Conservation (phyloP, 768 basidiomycete genomes). For the Rhodotorula toruloides region DNA sequence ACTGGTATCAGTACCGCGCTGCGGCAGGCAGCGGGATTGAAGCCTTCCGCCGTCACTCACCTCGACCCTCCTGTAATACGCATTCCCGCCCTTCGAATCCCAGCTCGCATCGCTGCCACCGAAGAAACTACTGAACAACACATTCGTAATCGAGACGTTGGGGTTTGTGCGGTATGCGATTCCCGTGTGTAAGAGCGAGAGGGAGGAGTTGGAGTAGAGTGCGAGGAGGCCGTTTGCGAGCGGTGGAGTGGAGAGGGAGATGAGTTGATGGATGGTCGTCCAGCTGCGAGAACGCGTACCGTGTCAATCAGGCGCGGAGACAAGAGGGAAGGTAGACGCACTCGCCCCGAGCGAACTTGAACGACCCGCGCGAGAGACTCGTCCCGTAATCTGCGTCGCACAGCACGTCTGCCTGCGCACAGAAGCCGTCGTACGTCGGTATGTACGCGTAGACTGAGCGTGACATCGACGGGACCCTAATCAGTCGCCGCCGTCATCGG, state of each 20-base stretch:
- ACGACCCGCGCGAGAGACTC: slow-evolving; percentile 45
- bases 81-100: not conserved
- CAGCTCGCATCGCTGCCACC: slow-evolving; percentile 20
- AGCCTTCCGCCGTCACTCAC: too few relatives aligned
- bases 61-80: slow-evolving; percentile 17
- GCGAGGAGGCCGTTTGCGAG: slow-evolving; percentile 29
- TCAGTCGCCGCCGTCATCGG: too few relatives aligned
- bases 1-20: too few relatives aligned
- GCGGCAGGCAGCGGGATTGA: not conserved
- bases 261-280: slow-evolving; percentile 31
- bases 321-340: not conserved
- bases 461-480: not conserved
- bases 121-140: slow-evolving; percentile 35
- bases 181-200: slow-evolving; percentile 20
- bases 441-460: slow-evolving; percentile 46
- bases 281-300: slow-evolving; percentile 5
- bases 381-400: slow-evolving; percentile 47
- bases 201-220: slow-evolving; percentile 22
- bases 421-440: slow-evolving; percentile 42
- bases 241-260: slow-evolving; percentile 29
- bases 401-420: slow-evolving; percentile 36
- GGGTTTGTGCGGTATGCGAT: slow-evolving; percentile 7
- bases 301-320: not conserved
- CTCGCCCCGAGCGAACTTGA: slow-evolving; percentile 44
- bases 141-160: slow-evolving; percentile 16